Percentiles rank a stretch among this genome's conserved stretches.
phyloP scores from a whole-genome alignment of 495 filamentous ascomycete genomes.

The Podospora pseudocomata region DNA sequence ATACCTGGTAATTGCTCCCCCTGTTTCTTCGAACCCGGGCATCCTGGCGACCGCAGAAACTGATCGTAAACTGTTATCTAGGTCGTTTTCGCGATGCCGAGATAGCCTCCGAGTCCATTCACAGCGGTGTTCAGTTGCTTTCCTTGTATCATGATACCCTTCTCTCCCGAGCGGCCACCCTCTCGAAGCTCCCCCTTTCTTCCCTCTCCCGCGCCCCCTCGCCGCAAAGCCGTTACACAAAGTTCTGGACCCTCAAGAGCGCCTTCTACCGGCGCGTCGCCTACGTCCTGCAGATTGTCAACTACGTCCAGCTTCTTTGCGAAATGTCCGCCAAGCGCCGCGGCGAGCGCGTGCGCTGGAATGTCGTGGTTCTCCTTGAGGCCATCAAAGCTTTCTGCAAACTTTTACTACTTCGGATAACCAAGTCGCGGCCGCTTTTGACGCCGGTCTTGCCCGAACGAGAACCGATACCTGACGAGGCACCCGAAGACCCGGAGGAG shows the following conservation, averaged over 20 bases:
- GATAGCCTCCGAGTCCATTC: slow-evolving; percentile 88
- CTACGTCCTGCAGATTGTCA: slow-evolving; percentile 77
- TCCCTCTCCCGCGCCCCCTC: slow-evolving; percentile 53
- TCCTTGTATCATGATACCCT: slow-evolving; percentile 93
- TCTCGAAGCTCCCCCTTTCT: slow-evolving; percentile 41
- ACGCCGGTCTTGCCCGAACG: slow-evolving; percentile 83
- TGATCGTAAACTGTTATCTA: slow-evolving; percentile 32
- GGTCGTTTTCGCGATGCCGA: slow-evolving; percentile 92
- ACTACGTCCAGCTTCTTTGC: slow-evolving; percentile 87
- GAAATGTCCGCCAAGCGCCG: slow-evolving; percentile 81
- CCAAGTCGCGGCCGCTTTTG: slow-evolving; percentile 78
- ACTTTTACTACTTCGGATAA: slow-evolving; percentile 76
- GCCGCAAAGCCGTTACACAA: slow-evolving; percentile 84
- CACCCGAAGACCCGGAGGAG: slow-evolving; percentile 42
- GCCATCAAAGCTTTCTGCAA: slow-evolving; percentile 82
- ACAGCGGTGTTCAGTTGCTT: slow-evolving; percentile 81
- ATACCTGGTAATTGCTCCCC: slow-evolving; percentile 65
- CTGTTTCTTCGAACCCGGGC: background rate
- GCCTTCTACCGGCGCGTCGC: slow-evolving; percentile 74
- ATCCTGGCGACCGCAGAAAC: background rate
- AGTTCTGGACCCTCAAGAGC: slow-evolving; percentile 77
- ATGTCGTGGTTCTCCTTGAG: slow-evolving; percentile 83
- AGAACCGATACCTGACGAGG: slow-evolving; percentile 61
- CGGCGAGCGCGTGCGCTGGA: slow-evolving; percentile 80
- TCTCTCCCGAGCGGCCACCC: slow-evolving; percentile 61